A percentile compares a stretch with the other conserved stretches of the same genome.
Evolutionary conservation across 1,284 basidiomycete genomes (phyloP).

Genomic region (Ceratobasidium sp.): DNA sequence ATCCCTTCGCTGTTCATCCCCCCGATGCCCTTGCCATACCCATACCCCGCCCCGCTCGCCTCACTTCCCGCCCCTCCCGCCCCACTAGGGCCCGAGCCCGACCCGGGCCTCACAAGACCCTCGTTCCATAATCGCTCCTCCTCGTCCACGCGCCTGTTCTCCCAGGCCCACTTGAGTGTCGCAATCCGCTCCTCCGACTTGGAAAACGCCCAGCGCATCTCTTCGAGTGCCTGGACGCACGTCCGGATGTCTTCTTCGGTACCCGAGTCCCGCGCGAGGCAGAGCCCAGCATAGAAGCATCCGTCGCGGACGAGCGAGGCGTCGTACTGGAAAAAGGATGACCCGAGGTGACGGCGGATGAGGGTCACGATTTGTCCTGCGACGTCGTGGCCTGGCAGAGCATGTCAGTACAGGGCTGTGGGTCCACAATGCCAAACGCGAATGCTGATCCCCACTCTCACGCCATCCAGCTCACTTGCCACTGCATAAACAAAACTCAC

Average conservation of each 20-base stretch:
- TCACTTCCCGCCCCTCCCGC: slow-evolving; percentile 4
- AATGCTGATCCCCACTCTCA: not conserved
- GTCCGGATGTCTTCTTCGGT: slow-evolving; percentile 76
- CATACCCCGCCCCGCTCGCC: slow-evolving; percentile 12
- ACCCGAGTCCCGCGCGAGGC: slow-evolving; percentile 67
- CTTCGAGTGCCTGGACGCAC: slow-evolving; percentile 77
- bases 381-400: slow-evolving; percentile 56
- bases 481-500: slow-evolving; percentile 50
- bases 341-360: slow-evolving; percentile 69
- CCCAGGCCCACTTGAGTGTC: slow-evolving; percentile 73
- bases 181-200: slow-evolving; percentile 78
- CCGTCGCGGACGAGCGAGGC: slow-evolving; percentile 83
- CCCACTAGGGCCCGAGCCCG: not conserved
- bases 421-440: not conserved
- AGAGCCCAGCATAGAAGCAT: slow-evolving; percentile 81
- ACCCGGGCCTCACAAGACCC: slow-evolving; percentile 21
- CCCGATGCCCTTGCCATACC: slow-evolving; percentile 4
- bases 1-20: slow-evolving; percentile 12
- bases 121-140: slow-evolving; percentile 42
- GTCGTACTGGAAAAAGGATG: slow-evolving; percentile 82
- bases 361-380: slow-evolving; percentile 73
- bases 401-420: slow-evolving; percentile 51
- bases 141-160: slow-evolving; percentile 52
- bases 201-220: slow-evolving; percentile 85
- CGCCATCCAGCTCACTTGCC: slow-evolving; percentile 13